Conservation (phyloP, 345 rosid species). For the Aegle marmelos region DNA sequence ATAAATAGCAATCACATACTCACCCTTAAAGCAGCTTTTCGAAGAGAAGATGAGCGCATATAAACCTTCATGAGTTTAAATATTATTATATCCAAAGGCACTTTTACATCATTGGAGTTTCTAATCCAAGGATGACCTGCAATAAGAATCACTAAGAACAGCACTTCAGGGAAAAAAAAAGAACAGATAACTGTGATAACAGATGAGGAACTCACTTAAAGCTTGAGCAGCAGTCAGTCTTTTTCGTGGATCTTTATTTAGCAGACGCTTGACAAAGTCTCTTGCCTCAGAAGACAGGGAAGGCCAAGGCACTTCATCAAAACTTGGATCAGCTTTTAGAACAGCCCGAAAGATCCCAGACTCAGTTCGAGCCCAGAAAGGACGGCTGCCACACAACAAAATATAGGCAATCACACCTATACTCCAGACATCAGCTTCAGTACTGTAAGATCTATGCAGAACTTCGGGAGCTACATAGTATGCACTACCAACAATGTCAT, state of each 20-base stretch:
- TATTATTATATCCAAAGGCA: conserved; percentile 70
- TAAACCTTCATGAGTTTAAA: conserved; percentile 83
- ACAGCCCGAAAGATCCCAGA: conserved; percentile 95
- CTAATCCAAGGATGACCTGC: conserved; percentile 96
- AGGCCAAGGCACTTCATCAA: conserved; percentile 93
- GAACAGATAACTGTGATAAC: not conserved
- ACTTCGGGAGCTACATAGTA: conserved; percentile 99
- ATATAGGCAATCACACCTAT: conserved; percentile 92
- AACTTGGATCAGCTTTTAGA: conserved; percentile 89
- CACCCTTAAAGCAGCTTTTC: conserved; percentile 95
- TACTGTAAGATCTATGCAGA: conserved; percentile 81
- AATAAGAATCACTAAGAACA: conserved; percentile 16
- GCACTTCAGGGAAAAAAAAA: conserved; percentile 9
- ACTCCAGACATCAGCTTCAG: conserved; percentile 98
- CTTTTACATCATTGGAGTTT: conserved; percentile 46
- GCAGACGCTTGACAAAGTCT: conserved; percentile 79
- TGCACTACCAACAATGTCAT: conserved; percentile 96
- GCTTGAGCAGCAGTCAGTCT: conserved; percentile 98
- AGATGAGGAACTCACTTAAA: conserved; percentile 56
- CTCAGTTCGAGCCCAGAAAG: conserved; percentile 96
- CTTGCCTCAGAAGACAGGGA: conserved; percentile 78
- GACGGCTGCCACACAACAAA: conserved; percentile 91
- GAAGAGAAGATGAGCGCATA: conserved; percentile 83
- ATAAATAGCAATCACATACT: conserved; percentile 18
- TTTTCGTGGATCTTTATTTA: conserved; percentile 93